Percentiles rank a stretch among this genome's conserved stretches.
These are phyloP conservation scores for Acanthochlamys bracteata DNA, from an alignment of 106 monocot species.

Conservation along the genomic window DNA sequence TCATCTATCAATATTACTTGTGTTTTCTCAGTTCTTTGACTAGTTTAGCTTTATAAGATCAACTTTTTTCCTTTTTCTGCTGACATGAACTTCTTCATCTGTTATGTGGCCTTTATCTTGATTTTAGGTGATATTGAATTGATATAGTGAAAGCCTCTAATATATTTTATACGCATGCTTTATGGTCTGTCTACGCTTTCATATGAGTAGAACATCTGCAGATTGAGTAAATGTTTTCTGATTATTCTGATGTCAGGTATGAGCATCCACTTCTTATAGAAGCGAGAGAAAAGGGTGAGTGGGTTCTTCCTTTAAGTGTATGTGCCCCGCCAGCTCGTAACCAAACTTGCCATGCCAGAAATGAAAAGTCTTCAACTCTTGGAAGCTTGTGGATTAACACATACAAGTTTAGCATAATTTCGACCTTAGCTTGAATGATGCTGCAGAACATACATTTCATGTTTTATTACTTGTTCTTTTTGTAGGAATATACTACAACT, in stretches of 20 bases:
- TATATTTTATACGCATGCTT: neutral
- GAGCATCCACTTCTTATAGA: conserved; percentile 89
- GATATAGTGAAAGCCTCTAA: neutral
- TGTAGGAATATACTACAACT: no score
- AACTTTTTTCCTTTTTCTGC: neutral
- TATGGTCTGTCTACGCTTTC: neutral
- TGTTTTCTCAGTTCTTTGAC: no score
- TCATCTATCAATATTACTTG: neutral
- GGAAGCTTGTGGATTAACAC: conserved; percentile 35
- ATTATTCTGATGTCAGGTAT: conserved; percentile 42
- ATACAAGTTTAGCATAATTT: no score
- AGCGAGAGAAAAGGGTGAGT: conserved; percentile 84
- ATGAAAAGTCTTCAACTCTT: conserved; percentile 40
- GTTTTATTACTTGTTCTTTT: no score
- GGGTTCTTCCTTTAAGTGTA: conserved; percentile 90
- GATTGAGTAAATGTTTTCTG: neutral
- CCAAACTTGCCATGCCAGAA: conserved; percentile 37
- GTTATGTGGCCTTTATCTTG: neutral
- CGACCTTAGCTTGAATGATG: no score
- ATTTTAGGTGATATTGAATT: neutral
- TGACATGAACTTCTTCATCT: neutral
- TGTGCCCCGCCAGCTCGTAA: conserved; percentile 63
- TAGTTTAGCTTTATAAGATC: no score
- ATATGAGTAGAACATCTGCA: neutral
- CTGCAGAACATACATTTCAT: no score